Percentiles rank a stretch among this genome's conserved stretches.
These are phyloP conservation scores for Dendrobium huoshanense DNA, from an alignment of 106 monocot genomes.

Conservation along the genomic window DNA sequence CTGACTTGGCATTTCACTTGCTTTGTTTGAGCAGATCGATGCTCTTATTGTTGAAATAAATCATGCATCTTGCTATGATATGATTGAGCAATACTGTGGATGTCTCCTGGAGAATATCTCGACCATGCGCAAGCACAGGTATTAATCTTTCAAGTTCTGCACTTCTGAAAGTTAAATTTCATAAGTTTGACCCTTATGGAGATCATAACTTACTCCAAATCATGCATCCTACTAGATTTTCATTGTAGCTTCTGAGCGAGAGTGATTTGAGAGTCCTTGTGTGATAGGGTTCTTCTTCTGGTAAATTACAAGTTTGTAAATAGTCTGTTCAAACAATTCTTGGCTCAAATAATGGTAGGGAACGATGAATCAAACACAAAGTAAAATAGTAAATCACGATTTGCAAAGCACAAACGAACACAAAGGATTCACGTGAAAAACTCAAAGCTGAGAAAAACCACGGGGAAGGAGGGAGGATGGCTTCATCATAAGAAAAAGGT, in stretches of 20 bases:
- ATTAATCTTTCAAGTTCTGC: background rate
- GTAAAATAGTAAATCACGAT: too few relatives aligned
- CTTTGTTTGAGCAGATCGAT: slow-evolving; percentile 50
- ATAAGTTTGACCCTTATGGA: background rate
- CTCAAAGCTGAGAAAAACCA: too few relatives aligned
- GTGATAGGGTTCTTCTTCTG: background rate
- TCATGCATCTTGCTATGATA: slow-evolving; percentile 61
- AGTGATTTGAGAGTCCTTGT: background rate
- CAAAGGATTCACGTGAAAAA: too few relatives aligned
- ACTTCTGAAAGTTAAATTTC: background rate
- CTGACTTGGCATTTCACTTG: background rate
- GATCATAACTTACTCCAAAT: background rate
- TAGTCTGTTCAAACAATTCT: too few relatives aligned
- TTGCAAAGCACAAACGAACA: too few relatives aligned
- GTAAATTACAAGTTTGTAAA: background rate
- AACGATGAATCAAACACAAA: too few relatives aligned
- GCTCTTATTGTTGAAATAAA: slow-evolving; percentile 58
- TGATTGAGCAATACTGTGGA: slow-evolving; percentile 58
- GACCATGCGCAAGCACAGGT: slow-evolving; percentile 58
- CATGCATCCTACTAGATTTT: background rate
- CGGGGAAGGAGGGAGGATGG: too few relatives aligned
- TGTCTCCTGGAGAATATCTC: slow-evolving; percentile 36
- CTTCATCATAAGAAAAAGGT: too few relatives aligned
- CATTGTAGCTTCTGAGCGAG: background rate
- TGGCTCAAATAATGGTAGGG: background rate